Base-by-base conservation (phyloP, 73 alveolate species). In the Paramecium octaurelia region DNA sequence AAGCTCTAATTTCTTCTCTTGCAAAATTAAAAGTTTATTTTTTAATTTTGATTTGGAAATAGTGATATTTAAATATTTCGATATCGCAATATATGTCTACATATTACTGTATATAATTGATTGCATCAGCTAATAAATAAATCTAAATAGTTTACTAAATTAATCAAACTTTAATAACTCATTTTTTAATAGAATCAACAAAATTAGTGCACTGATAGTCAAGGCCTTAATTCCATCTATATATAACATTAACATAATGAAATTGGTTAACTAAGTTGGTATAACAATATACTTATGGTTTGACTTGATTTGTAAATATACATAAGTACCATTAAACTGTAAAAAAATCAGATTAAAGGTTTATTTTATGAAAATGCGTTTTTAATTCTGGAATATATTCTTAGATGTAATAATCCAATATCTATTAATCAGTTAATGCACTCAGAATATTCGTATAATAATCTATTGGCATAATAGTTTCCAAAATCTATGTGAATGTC, bases 391-490 rank as follows among this genome's bases (percentile, higher is more conserved):
- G 91, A 31, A 80, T 18, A 11, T 80, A 80, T 48, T 48, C 43
- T 80, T 80, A n/a, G 4, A 80, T 44, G 10, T 80, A 80, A 48
- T 44, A 80, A 16, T 80, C 70, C 73, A 80, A 80, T 18, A 80
- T 80, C 27, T 48, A 31, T 80, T 80, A 44, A 23, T 80, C 91
- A 10, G 75, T 43, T 43, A 80, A 31, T 9, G 91, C 44, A 80
- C 91, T 80, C 31, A 80, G 44, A 23, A 80, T 80, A 48, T 80
- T 80, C 2, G 91, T 43, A 20, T 80, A 80, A 46, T 80, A 80
- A 80, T 80, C 91, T 20, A 80, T 31, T 2, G 91, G 91, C 91
- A 80, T 80, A 8, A 80, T 80, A 1, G 91, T 80, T 43, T 80
- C 91, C 12, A 80, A 24, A 20, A 80, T 80, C 12, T 42, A 23